Evolutionary conservation across 2,329 filamentous ascomycete genomes (phyloP).

Genomic region (Apiospora phragmitis): DNA sequence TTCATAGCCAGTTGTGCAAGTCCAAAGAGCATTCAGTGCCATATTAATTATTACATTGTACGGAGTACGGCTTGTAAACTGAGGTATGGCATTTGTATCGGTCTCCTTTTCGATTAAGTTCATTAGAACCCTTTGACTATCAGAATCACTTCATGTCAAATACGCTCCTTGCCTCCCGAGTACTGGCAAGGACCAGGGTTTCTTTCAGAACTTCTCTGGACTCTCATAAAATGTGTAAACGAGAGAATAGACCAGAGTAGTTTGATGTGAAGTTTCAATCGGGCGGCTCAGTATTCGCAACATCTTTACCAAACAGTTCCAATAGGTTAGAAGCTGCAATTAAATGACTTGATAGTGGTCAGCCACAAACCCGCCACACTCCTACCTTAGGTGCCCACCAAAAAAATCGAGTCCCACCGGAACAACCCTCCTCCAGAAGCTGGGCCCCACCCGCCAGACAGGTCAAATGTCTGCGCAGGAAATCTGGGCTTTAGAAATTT

Average conservation of each 20-base stretch:
- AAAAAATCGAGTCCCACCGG: background rate
- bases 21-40: background rate
- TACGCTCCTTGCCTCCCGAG: too few species aligned
- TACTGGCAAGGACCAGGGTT: background rate
- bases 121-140: too few species aligned
- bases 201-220: background rate
- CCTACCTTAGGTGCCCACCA: background rate
- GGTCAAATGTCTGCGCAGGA: background rate
- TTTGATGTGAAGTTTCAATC: too few species aligned
- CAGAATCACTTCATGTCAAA: too few species aligned
- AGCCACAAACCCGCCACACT: background rate
- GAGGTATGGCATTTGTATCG: background rate
- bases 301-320: background rate
- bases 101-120: too few species aligned
- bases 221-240: background rate
- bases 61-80: too few species aligned
- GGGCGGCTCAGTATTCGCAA: background rate
- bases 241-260: background rate
- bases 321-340: background rate
- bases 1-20: background rate
- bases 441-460: background rate
- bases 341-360: background rate
- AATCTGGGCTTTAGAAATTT: constrained; percentile 10
- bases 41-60: background rate
- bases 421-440: background rate